A percentile compares a stretch with the other conserved stretches of the same genome.
Evolutionary conservation across 352 stramenopile genomes (phyloP).

Genomic region (Aphanomyces cochlioides): DNA sequence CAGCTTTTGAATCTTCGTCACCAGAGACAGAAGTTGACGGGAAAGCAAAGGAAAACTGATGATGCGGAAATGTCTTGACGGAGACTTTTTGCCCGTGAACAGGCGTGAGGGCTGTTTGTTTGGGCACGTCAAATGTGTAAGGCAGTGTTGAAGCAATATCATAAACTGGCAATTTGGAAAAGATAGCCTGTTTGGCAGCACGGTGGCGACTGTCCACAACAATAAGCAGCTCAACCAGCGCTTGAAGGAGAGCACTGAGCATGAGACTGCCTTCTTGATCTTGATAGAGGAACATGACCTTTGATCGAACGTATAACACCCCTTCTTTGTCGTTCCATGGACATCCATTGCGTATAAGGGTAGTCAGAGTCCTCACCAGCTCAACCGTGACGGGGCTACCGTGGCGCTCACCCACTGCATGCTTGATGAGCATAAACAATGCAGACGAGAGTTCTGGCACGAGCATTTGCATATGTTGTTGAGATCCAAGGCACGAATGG

Average conservation of each 20-base stretch:
- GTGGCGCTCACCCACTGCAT: slow-evolving; percentile 62
- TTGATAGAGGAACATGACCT: slow-evolving; percentile 79
- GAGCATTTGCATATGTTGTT: slow-evolving; percentile 31
- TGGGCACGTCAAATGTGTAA: slow-evolving; percentile 71
- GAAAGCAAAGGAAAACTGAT: slow-evolving; percentile 1
- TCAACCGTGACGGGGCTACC: slow-evolving; percentile 52
- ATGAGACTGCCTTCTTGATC: slow-evolving; percentile 77
- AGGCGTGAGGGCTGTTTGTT: slow-evolving; percentile 67
- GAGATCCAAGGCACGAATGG: slow-evolving; percentile 32
- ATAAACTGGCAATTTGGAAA: slow-evolving; percentile 36
- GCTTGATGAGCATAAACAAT: slow-evolving; percentile 69
- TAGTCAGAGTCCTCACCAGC: slow-evolving; percentile 63
- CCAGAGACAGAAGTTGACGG: neutral
- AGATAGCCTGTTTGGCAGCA: slow-evolving; percentile 43
- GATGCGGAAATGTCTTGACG: slow-evolving; percentile 35
- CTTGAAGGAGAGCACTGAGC: slow-evolving; percentile 68
- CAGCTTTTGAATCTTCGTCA: slow-evolving; percentile 35
- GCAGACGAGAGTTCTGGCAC: slow-evolving; percentile 54
- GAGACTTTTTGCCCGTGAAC: slow-evolving; percentile 78
- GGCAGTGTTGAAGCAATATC: slow-evolving; percentile 59
- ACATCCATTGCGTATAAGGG: slow-evolving; percentile 56
- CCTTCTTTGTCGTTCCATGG: slow-evolving; percentile 67
- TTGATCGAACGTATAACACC: slow-evolving; percentile 77
- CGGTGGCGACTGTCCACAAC: slow-evolving; percentile 75
- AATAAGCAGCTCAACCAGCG: slow-evolving; percentile 78